Conservation (phyloP, 805 yeast species). For the Teunomyces funiuensis region DNA sequence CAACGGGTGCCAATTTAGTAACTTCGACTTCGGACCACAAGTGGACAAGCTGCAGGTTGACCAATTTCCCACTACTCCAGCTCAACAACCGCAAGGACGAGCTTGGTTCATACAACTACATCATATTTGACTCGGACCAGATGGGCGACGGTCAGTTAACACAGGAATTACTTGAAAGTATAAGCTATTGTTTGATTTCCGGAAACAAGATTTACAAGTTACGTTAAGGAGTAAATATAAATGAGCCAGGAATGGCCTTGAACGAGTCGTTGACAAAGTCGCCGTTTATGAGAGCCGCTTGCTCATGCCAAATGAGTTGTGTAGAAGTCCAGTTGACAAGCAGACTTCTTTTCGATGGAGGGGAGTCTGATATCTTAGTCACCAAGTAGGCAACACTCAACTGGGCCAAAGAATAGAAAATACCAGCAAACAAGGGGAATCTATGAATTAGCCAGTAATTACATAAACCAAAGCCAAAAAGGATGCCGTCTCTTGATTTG, state of each 20-base stretch:
- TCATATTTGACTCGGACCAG: slow-evolving; percentile 11
- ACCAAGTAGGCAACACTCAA: slow-evolving; percentile 53
- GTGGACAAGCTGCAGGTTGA: slow-evolving; percentile 39
- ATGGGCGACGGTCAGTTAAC: slow-evolving; percentile 13
- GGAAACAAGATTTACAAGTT: slow-evolving; percentile 34
- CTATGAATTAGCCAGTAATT: slow-evolving; percentile 41
- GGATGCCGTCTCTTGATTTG: slow-evolving; percentile 51
- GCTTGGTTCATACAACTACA: slow-evolving; percentile 28
- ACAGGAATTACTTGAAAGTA: slow-evolving; percentile 17
- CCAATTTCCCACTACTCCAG: slow-evolving; percentile 36
- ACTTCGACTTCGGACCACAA: slow-evolving; percentile 32
- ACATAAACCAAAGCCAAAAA: slow-evolving; percentile 55
- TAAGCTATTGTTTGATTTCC: slow-evolving; percentile 35
- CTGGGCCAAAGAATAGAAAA: slow-evolving; percentile 54
- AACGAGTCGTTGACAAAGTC: slow-evolving; percentile 25
- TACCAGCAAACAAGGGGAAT: slow-evolving; percentile 46
- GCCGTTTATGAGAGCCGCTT: slow-evolving; percentile 21
- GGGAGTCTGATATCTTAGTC: slow-evolving; percentile 53
- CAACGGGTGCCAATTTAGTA: slow-evolving; percentile 13
- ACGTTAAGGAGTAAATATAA: slow-evolving; percentile 3
- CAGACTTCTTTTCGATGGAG: slow-evolving; percentile 24
- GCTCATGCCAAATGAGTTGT: slow-evolving; percentile 33
- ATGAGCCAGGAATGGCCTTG: slow-evolving; percentile 25
- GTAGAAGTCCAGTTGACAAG: slow-evolving; percentile 32
- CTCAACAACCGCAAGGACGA: slow-evolving; percentile 35